A percentile compares a stretch with the other conserved stretches of the same genome.
phyloP scores from a whole-genome alignment of 2,329 filamentous ascomycete genomes.

The Thelonectria discophora region DNA sequence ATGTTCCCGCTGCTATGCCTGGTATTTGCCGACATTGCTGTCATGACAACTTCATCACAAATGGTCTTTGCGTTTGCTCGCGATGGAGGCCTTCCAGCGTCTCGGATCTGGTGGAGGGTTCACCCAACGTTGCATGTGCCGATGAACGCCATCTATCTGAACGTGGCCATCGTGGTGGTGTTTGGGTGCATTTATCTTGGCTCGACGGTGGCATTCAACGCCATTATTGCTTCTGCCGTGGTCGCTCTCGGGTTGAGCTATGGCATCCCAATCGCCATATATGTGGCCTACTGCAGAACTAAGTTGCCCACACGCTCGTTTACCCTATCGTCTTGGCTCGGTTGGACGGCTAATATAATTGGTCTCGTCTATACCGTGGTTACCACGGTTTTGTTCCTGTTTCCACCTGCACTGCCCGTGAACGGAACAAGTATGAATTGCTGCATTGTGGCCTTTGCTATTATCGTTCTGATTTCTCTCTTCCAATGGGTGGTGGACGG shows the following conservation, averaged over 20 bases:
- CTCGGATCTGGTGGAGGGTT: conserved; percentile 67
- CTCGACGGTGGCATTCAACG: conserved; percentile 71
- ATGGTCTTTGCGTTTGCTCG: conserved; percentile 73
- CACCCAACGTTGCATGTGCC: conserved; percentile 70
- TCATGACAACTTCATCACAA: conserved; percentile 72
- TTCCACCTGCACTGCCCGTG: conserved; percentile 72
- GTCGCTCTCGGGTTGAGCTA: conserved; percentile 78
- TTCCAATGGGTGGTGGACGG: conserved; percentile 57
- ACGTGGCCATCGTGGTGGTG: conserved; percentile 67
- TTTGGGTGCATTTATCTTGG: conserved; percentile 77
- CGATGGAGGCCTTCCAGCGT: conserved; percentile 73
- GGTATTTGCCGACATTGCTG: conserved; percentile 68
- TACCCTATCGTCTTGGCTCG: conserved; percentile 46
- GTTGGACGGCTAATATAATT: conserved; percentile 48
- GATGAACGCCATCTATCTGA: conserved; percentile 71
- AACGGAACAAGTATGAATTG: conserved; percentile 74
- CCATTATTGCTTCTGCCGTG: conserved; percentile 75
- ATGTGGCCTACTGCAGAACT: conserved; percentile 69
- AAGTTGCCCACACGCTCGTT: conserved; percentile 65
- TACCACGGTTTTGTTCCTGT: conserved; percentile 76
- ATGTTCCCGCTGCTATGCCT: conserved; percentile 73
- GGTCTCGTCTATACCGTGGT: conserved; percentile 71
- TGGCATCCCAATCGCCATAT: conserved; percentile 76
- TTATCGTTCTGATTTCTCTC: conserved; percentile 54
- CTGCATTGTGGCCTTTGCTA: conserved; percentile 56